phyloP scores from a whole-genome alignment of 176 grass and related monocot species.

The Hordeum marinum region DNA sequence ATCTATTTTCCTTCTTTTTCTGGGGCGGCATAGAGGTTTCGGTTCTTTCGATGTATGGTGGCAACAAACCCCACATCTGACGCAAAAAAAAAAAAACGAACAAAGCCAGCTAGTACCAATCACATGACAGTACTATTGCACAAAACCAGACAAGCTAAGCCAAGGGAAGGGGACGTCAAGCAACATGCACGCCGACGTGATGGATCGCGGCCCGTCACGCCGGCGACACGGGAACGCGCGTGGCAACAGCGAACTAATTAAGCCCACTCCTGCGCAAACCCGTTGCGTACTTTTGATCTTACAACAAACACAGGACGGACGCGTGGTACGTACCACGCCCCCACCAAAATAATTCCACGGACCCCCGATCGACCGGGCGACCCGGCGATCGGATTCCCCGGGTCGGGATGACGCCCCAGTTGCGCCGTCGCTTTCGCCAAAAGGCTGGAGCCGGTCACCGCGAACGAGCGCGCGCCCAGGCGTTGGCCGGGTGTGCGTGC shows the following conservation, averaged over 20 bases:
- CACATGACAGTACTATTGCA: too few relatives aligned
- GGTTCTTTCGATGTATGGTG: not conserved
- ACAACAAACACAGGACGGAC: not conserved
- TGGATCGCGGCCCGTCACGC: not conserved
- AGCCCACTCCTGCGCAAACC: not conserved
- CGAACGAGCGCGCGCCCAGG: not conserved
- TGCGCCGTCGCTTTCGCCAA: conserved; percentile 32
- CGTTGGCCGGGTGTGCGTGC: not conserved
- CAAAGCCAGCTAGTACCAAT: too few relatives aligned
- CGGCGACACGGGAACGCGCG: not conserved
- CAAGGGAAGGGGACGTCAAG: not conserved
- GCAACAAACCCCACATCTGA: not conserved
- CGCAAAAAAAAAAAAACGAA: not conserved
- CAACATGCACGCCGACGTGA: not conserved
- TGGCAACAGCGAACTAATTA: not conserved
- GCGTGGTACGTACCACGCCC: not conserved
- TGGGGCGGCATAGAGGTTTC: not conserved
- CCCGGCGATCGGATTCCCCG: not conserved
- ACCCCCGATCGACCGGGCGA: too few relatives aligned
- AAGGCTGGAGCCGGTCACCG: conserved; percentile 25
- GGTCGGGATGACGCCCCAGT: not conserved
- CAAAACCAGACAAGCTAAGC: not conserved
- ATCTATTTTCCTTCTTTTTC: not conserved
- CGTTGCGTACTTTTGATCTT: not conserved
- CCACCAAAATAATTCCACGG: not conserved